Percentiles rank a stretch among this genome's conserved stretches.
Evolutionary conservation across 2,329 filamentous ascomycete species (phyloP).

Genomic region (Gyromitra esculenta): DNA sequence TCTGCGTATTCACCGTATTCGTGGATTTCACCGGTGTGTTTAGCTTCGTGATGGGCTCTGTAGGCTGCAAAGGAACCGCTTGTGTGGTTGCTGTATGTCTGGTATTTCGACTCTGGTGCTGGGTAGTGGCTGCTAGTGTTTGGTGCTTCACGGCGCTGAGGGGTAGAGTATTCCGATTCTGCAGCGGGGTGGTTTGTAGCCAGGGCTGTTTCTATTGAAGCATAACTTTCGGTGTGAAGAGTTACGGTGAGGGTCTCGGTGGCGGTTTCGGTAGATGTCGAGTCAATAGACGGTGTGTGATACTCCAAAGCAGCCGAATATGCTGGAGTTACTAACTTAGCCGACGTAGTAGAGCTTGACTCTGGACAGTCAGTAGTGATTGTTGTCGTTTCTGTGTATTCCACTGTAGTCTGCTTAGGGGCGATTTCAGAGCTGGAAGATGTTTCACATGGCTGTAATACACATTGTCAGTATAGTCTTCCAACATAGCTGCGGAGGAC

Average conservation of each 20-base stretch:
- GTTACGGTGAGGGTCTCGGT: constrained; percentile 13
- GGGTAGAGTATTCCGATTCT: not conserved
- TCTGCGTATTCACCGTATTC: constrained; percentile 16
- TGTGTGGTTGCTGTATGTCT: not conserved
- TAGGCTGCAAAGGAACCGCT: constrained; percentile 1
- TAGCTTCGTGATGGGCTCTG: not conserved
- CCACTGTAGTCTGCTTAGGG: not conserved
- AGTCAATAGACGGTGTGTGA: not conserved
- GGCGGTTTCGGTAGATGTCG: not conserved
- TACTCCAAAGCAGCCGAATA: not conserved
- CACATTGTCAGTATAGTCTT: not conserved
- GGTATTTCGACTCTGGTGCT: not conserved
- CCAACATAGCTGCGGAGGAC: not conserved
- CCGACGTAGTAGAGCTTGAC: not conserved
- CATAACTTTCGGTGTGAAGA: not conserved
- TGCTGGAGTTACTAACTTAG: too few relatives aligned
- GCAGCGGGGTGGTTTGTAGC: not conserved
- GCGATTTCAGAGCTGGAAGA: constrained; percentile 5
- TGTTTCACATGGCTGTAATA: not conserved
- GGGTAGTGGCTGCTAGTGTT: not conserved
- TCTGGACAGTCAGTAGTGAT: constrained; percentile 7
- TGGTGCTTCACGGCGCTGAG: constrained; percentile 2
- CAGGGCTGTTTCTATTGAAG: not conserved
- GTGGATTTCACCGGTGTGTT: not conserved
- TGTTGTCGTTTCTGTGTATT: constrained; percentile 17